phyloP scores from a whole-genome alignment of 352 stramenopile species.

The Elongisporangium undulatum region DNA sequence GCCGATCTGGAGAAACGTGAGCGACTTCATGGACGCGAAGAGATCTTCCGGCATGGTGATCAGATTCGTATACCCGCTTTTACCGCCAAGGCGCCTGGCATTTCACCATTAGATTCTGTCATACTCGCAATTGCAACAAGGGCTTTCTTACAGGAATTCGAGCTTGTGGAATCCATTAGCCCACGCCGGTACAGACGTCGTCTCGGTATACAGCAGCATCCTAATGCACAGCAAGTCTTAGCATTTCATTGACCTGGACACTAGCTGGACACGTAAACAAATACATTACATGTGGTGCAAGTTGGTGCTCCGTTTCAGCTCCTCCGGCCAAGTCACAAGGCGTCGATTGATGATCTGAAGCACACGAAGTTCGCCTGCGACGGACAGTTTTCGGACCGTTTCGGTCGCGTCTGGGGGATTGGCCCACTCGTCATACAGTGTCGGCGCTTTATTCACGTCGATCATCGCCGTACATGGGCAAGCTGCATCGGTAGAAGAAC shows the following conservation, averaged over 20 bases:
- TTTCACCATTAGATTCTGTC: not conserved
- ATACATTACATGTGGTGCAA: constrained; percentile 32
- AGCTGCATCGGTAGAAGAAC: not conserved
- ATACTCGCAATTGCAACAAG: not conserved
- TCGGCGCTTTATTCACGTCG: constrained; percentile 20
- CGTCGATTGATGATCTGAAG: constrained; percentile 31
- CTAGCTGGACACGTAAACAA: not conserved
- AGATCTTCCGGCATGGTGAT: constrained; percentile 15
- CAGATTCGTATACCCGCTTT: constrained; percentile 17
- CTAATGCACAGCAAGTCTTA: constrained; percentile 4
- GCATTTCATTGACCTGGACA: not conserved
- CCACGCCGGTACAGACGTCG: constrained; percentile 22
- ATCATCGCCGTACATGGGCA: constrained; percentile 32
- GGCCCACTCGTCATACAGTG: constrained; percentile 28
- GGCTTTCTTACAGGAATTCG: constrained; percentile 27
- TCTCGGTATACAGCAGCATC: constrained; percentile 24
- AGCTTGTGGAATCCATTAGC: constrained; percentile 24
- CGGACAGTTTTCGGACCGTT: constrained; percentile 13
- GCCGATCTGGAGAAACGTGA: constrained; percentile 34
- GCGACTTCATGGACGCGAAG: constrained; percentile 22
- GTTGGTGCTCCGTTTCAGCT: constrained; percentile 19
- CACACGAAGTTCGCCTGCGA: constrained; percentile 20
- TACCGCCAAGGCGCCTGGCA: constrained; percentile 42
- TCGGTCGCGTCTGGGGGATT: constrained; percentile 20
- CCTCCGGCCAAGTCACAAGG: constrained; percentile 14